Conservation (phyloP, 106 monocot genomes). For the Dactylorhiza incarnata region DNA sequence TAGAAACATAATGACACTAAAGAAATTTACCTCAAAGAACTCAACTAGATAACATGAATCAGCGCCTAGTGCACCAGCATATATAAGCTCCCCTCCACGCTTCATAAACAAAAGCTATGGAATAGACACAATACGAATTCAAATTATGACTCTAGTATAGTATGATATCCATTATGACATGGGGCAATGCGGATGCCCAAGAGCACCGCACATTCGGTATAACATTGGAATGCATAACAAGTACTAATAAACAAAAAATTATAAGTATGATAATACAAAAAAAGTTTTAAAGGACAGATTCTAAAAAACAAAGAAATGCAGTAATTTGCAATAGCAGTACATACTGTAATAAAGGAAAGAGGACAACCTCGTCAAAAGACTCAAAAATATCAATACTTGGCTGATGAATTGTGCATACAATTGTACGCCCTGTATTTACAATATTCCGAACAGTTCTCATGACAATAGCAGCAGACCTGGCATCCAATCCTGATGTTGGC, state of each 20-base stretch:
- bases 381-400: constrained; percentile 99
- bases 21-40: constrained; percentile 71
- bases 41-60: constrained; percentile 78
- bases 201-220: not conserved
- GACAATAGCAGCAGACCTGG: constrained; percentile 92
- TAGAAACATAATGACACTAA: not conserved
- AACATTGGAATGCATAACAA: not conserved
- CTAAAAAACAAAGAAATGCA: not conserved
- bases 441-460: constrained; percentile 99
- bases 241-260: not conserved
- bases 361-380: constrained; percentile 92
- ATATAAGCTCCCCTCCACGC: constrained; percentile 95
- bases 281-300: not conserved
- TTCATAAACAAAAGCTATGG: constrained; percentile 97
- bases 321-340: not conserved
- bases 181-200: not conserved
- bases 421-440: constrained; percentile 95
- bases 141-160: not conserved
- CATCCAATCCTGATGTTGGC: constrained; percentile 98
- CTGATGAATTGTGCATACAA: constrained; percentile 99
- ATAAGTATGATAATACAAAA: not conserved
- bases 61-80: constrained; percentile 84
- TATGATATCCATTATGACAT: not conserved
- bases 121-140: not conserved
- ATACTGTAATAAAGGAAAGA: not conserved